These are phyloP conservation scores for Pestalotiopsis fici DNA, from an alignment of 2,329 filamentous ascomycete genomes.

Conservation along the genomic window DNA sequence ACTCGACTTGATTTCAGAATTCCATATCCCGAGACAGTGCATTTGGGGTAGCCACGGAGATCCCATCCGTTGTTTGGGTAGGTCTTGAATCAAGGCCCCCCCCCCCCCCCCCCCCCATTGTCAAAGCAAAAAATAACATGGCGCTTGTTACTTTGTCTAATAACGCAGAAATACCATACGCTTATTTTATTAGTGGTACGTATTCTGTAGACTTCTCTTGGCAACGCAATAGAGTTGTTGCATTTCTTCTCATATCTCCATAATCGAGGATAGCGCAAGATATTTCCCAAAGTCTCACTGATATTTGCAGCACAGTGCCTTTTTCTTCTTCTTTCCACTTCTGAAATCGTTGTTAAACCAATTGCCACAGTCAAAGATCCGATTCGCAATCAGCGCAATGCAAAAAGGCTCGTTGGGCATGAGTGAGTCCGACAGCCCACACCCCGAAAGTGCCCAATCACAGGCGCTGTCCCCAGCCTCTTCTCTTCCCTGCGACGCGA, in stretches of 20 bases:
- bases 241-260: too few species aligned
- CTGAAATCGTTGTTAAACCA: too few species aligned
- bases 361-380: too few species aligned
- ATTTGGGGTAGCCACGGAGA: background rate
- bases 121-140: background rate
- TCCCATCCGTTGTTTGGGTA: background rate
- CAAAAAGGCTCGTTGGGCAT: background rate
- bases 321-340: too few species aligned
- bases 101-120: background rate
- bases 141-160: background rate
- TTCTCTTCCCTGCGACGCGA: background rate
- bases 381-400: background rate
- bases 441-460: background rate
- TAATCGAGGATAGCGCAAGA: too few species aligned
- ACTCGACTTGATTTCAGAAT: background rate
- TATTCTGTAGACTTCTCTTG: too few species aligned
- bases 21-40: background rate
- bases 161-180: background rate
- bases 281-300: too few species aligned
- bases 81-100: background rate
- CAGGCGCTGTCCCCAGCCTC: background rate
- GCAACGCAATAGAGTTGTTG: too few species aligned
- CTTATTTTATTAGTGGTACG: too few species aligned
- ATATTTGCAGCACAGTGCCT: too few species aligned
- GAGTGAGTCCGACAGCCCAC: background rate